A percentile compares a stretch with the other conserved stretches of the same genome.
phyloP scores from a whole-genome alignment of 345 rosid species.

The Eutrema heterophyllum region DNA sequence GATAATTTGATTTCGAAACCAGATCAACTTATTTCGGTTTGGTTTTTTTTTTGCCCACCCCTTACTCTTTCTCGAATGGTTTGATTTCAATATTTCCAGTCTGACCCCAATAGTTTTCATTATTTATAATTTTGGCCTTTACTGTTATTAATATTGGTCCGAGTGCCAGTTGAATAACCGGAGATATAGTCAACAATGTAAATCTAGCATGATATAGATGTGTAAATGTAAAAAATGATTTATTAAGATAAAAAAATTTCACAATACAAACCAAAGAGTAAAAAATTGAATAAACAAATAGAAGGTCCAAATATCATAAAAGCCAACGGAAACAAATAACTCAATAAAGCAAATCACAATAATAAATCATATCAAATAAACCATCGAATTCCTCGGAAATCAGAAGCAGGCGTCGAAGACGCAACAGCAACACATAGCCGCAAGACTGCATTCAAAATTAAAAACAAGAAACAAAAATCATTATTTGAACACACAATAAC shows the following conservation, averaged over 20 bases:
- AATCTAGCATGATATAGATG: neutral
- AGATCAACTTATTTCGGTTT: too few relatives aligned
- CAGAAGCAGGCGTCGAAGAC: slow-evolving; percentile 32
- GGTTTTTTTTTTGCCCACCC: too few relatives aligned
- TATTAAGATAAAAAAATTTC: neutral
- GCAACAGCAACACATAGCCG: slow-evolving; percentile 35
- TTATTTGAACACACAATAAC: neutral
- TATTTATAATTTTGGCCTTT: neutral
- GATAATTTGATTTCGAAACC: too few relatives aligned
- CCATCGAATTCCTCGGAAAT: neutral
- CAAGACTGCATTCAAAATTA: slow-evolving; percentile 16
- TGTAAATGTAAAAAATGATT: neutral
- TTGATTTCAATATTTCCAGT: neutral
- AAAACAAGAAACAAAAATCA: neutral
- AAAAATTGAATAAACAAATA: neutral
- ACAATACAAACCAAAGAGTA: neutral
- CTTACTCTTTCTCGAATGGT: too few relatives aligned
- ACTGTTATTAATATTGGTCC: neutral
- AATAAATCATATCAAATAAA: slow-evolving; percentile 15
- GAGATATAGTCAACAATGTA: neutral
- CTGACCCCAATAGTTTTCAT: neutral
- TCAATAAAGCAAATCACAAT: neutral
- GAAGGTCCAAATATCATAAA: too few relatives aligned
- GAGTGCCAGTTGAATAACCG: too few relatives aligned
- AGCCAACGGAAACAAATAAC: too few relatives aligned